These are phyloP conservation scores for Tolypocladium endophyticum DNA, from an alignment of 2,329 filamentous ascomycete genomes.

Conservation along the genomic window DNA sequence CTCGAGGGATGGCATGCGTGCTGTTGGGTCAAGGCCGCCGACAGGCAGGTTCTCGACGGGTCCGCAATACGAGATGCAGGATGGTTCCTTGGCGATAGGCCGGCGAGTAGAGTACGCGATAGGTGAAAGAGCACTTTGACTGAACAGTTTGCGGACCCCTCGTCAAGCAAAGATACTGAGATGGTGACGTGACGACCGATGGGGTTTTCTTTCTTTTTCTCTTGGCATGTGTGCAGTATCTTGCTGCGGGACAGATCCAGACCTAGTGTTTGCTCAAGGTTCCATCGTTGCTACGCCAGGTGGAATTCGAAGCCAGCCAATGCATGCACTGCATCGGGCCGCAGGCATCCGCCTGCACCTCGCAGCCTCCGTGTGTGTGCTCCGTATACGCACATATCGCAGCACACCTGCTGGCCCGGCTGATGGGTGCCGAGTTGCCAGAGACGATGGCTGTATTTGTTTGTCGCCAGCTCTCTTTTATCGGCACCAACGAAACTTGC, in stretches of 20 bases:
- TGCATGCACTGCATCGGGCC: background rate
- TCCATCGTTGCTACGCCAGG: background rate
- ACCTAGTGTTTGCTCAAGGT: background rate
- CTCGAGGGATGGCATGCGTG: background rate
- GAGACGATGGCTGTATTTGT: background rate
- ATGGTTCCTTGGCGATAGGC: background rate
- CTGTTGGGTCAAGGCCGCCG: background rate
- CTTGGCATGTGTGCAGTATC: background rate
- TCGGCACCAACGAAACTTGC: too few species aligned
- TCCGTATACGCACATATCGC: background rate
- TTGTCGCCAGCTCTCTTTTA: background rate
- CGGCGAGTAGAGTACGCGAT: background rate
- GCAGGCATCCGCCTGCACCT: background rate
- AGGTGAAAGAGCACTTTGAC: background rate
- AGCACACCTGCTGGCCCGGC: background rate
- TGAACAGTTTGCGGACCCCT: background rate
- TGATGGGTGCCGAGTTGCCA: background rate
- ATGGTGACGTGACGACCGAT: background rate
- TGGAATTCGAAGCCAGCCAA: too few species aligned
- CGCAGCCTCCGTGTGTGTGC: background rate
- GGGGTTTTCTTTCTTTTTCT: background rate
- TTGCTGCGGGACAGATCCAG: background rate
- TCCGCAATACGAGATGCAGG: background rate
- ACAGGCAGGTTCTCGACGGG: background rate
- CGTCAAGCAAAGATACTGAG: background rate